Percentiles rank a stretch among this genome's conserved stretches.
phyloP scores from a whole-genome alignment of 345 rosid species.

The Hypericum perforatum region DNA sequence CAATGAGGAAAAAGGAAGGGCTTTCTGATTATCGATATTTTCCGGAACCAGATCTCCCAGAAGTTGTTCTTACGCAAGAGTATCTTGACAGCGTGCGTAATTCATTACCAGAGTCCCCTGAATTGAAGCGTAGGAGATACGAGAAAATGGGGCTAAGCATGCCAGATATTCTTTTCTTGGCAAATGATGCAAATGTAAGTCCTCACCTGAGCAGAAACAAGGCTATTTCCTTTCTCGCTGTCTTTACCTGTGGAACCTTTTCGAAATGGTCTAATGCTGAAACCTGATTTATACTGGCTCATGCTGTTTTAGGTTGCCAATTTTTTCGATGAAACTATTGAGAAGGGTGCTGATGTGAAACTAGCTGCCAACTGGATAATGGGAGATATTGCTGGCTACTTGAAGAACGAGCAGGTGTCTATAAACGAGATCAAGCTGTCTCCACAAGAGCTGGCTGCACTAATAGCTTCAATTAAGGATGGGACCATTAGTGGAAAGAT shows the following conservation, averaged over 20 bases:
- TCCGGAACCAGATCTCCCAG: constrained; percentile 96
- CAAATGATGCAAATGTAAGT: constrained; percentile 68
- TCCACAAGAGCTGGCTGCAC: constrained; percentile 72
- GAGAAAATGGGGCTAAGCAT: constrained; percentile 81
- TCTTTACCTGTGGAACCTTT: background rate
- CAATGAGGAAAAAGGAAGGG: constrained; percentile 97
- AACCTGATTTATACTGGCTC: constrained; percentile 10
- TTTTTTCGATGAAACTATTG: constrained; percentile 72
- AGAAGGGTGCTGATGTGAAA: constrained; percentile 73
- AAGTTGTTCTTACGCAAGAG: constrained; percentile 58
- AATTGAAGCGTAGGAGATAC: constrained; percentile 69
- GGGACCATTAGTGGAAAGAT: constrained; percentile 94
- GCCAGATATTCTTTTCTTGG: constrained; percentile 95
- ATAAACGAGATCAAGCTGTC: constrained; percentile 62
- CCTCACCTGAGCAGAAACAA: background rate
- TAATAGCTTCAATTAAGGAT: constrained; percentile 71
- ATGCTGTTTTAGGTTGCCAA: constrained; percentile 51
- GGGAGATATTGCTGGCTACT: constrained; percentile 83
- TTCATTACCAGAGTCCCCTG: constrained; percentile 88
- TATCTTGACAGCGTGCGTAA: constrained; percentile 44
- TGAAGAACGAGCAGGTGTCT: constrained; percentile 75
- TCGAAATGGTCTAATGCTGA: constrained; percentile 1
- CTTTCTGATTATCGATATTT: constrained; percentile 89
- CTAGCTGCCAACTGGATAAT: constrained; percentile 81
- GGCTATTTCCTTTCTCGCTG: background rate